A percentile compares a stretch with the other conserved stretches of the same genome.
phyloP scores from a whole-genome alignment of 2,329 filamentous ascomycete genomes.

The Neofusicoccum cordaticola region DNA sequence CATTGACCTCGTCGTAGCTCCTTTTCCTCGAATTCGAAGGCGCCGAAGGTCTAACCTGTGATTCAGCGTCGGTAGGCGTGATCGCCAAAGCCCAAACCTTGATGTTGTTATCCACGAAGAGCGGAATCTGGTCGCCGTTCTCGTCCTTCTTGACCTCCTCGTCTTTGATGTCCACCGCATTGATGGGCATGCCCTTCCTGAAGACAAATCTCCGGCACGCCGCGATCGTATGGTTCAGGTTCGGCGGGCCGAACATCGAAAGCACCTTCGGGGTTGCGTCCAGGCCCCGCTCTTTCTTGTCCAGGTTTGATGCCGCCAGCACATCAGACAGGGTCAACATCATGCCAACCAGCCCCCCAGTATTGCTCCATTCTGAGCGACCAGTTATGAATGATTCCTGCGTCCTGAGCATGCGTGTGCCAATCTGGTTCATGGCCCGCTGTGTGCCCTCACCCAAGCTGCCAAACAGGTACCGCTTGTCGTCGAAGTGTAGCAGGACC shows the following conservation, averaged over 20 bases:
- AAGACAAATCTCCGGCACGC: constrained; percentile 83
- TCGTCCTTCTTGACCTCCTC: constrained; percentile 27
- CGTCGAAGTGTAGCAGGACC: constrained; percentile 75
- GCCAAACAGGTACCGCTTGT: constrained; percentile 81
- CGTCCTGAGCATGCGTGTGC: constrained; percentile 61
- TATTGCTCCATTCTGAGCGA: constrained; percentile 68
- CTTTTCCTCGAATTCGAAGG: constrained; percentile 19
- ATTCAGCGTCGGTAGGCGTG: constrained; percentile 26
- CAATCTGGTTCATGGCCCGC: constrained; percentile 68
- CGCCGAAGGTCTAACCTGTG: constrained; percentile 16
- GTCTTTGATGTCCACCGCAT: constrained; percentile 62
- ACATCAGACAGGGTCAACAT: constrained; percentile 79
- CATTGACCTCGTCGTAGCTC: constrained; percentile 31
- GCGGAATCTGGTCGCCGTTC: constrained; percentile 52
- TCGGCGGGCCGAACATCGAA: constrained; percentile 74
- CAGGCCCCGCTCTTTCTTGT: constrained; percentile 33
- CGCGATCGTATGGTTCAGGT: constrained; percentile 77
- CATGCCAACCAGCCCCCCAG: constrained; percentile 80
- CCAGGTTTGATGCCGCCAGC: constrained; percentile 45
- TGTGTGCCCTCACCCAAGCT: constrained; percentile 81
- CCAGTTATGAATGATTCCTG: constrained; percentile 83
- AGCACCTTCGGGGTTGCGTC: constrained; percentile 25
- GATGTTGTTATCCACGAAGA: constrained; percentile 62
- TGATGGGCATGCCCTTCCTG: constrained; percentile 74
- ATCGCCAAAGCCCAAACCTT: constrained; percentile 81